phyloP scores from a whole-genome alignment of 2,329 filamentous ascomycete genomes.

The Aphanocladium album region DNA sequence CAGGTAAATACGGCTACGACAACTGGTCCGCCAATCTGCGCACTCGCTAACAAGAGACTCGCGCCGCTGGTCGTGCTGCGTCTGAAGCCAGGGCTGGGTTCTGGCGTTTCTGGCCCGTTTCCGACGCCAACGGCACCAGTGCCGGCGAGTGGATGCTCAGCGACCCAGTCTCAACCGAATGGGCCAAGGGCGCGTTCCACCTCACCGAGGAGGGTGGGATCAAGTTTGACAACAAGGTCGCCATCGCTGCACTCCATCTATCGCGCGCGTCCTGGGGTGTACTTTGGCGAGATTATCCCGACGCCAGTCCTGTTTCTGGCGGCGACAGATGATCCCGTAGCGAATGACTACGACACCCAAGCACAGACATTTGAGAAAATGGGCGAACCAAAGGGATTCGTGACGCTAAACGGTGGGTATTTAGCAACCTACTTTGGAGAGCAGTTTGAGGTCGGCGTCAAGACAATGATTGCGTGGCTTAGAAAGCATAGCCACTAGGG shows the following conservation, averaged over 20 bases:
- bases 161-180: background rate
- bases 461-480: background rate
- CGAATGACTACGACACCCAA: background rate
- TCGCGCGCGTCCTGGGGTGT: background rate
- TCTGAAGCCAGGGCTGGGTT: background rate
- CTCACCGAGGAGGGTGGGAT: background rate
- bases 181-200: background rate
- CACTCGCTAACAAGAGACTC: background rate
- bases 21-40: background rate
- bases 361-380: background rate
- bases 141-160: background rate
- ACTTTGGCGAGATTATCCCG: background rate
- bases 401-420: background rate
- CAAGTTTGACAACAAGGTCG: background rate
- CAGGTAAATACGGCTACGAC: background rate
- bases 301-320: background rate
- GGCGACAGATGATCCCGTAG: background rate
- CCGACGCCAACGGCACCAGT: background rate
- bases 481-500: background rate
- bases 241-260: background rate
- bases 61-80: background rate
- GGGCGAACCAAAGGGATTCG: background rate
- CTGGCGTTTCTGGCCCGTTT: background rate
- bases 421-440: background rate
- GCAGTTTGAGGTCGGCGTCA: background rate